A percentile compares a stretch with the other conserved stretches of the same genome.
Conservation (phyloP, 2,329 filamentous ascomycete species). For the Penicillium brevicompactum region DNA sequence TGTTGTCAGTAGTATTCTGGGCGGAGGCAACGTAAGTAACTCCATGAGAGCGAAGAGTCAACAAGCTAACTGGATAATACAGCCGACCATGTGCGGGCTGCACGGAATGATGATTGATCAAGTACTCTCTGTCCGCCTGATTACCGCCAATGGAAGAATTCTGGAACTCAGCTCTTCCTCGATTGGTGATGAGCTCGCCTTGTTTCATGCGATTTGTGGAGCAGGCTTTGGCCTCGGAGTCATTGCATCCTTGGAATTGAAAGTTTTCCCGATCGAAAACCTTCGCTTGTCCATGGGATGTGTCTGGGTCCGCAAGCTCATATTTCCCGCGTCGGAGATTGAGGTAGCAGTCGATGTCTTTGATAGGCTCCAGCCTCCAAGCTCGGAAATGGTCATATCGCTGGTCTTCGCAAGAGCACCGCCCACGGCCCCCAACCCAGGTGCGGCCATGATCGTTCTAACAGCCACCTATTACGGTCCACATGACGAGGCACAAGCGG, state of each 20-base stretch:
- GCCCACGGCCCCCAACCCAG: background rate
- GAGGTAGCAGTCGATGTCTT: background rate
- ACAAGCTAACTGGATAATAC: background rate
- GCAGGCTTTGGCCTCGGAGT: background rate
- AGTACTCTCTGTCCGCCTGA: background rate
- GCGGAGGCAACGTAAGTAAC: background rate
- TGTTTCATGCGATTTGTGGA: background rate
- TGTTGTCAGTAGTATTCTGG: background rate
- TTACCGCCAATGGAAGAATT: background rate
- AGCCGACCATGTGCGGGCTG: background rate
- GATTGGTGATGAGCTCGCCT: background rate
- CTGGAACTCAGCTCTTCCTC: background rate
- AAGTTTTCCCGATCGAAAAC: background rate
- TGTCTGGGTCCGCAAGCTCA: background rate
- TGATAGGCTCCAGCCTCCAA: background rate
- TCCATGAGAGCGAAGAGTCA: background rate
- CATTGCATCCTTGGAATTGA: background rate
- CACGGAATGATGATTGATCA: background rate
- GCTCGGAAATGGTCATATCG: background rate
- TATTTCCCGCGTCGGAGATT: background rate
- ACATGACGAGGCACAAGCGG: background rate
- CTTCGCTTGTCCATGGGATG: background rate
- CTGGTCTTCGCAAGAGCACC: background rate
- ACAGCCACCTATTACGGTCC: background rate
- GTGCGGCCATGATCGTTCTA: background rate